Base-by-base conservation (phyloP, 1,284 basidiomycete genomes). In the Boletus hoseneyae region DNA sequence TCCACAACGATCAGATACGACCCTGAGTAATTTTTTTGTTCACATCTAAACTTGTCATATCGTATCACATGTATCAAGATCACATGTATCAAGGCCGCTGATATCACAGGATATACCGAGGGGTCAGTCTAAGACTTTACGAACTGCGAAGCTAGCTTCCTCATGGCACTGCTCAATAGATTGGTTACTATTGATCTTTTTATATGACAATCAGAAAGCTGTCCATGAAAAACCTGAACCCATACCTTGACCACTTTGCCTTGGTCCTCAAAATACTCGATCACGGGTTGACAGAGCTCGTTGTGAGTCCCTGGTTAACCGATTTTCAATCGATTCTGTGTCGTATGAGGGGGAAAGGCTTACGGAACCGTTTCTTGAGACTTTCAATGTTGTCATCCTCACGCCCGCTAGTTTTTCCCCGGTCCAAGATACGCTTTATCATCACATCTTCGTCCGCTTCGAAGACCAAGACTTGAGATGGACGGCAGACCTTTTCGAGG, bases 311-410 rank as follows among this genome's bases (percentile, higher is more conserved):
- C 93, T 96, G 52, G 12, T 45, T 25, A 23, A 45, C 52, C 23
- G 45, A 32, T 37, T 50, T 47, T 49, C 36, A 42, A 30, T 27
- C 45, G 40, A 42, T 47, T 18, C 11, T 3, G 50, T n/a, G 23
- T 25, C 21, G n/a, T 13, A 30, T 16, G 45, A 27, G 38, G 21
- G 16, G 16, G 21, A 9, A 30, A 30, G 7, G 76, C 87, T 43
- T 66, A 90, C 93, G 75, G 77, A 99, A 98, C 12, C 97, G 89
- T 74, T 99, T 99, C 73, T 83, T 89, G 73, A 99, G 97, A 66
- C 87, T 94, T 71, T 97, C 94, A 19, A 62, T 60, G 67, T 99
- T 99, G 69, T 99, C 97, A 63, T 99, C 97, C 61, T 93, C 92
- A 27, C 97, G 78, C 16, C 97, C 96, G 52, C 90, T 93, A 0